A percentile compares a stretch with the other conserved stretches of the same genome.
These are phyloP conservation scores for Annulohypoxylon nitens DNA, from an alignment of 495 filamentous ascomycete species.

Conservation along the genomic window DNA sequence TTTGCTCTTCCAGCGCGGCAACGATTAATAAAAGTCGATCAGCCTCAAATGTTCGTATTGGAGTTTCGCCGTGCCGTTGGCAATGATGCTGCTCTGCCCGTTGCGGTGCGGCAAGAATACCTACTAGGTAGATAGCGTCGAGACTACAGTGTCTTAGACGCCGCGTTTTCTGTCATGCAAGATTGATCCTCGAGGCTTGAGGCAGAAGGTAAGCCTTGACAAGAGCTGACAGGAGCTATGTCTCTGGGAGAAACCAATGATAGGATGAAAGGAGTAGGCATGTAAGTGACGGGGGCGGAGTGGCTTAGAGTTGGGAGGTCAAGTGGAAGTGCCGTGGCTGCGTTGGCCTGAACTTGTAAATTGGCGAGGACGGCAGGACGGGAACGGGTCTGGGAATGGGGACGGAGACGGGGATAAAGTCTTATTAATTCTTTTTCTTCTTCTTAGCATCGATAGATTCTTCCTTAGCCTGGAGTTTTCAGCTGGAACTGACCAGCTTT, in stretches of 20 bases:
- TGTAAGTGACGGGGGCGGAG: no score
- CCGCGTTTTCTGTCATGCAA: background rate
- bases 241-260: constrained; percentile 20
- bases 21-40: constrained; percentile 1
- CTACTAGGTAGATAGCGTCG: background rate
- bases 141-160: background rate
- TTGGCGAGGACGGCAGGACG: no score
- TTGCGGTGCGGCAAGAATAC: background rate
- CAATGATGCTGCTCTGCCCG: background rate
- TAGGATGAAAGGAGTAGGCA: background rate
- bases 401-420: background rate
- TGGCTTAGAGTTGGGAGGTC: no score
- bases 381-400: no score
- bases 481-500: constrained; percentile 11
- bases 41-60: constrained; percentile 14
- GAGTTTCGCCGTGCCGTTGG: constrained; percentile 15
- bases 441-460: constrained; percentile 13
- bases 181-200: background rate
- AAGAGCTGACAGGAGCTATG: constrained; percentile 7
- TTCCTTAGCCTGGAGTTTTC: background rate
- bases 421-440: constrained; percentile 5
- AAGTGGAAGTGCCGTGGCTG: constrained; percentile 42
- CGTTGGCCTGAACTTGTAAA: constrained; percentile 17
- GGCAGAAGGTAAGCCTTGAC: background rate
- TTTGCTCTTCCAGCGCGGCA: background rate